Evolutionary conservation across 768 basidiomycete species (phyloP), one percentile per base, ranked within the genome.

Genomic region (Boletus rubropictus): DNA sequence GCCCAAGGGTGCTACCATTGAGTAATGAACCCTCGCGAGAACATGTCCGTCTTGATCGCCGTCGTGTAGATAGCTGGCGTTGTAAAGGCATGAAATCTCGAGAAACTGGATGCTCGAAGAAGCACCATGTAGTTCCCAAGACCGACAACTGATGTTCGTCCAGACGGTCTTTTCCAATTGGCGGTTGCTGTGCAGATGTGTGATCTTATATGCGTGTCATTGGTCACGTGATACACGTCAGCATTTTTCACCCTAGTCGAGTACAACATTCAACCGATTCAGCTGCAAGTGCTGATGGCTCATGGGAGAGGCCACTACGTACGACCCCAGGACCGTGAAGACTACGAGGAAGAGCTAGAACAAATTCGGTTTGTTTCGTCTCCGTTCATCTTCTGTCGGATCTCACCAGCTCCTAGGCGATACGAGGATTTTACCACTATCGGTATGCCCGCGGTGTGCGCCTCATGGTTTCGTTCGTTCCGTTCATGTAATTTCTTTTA

Each of bases 351-450:
- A 53, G 84, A 84, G 58, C 72, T 83, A 43, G 83, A 82, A 59
- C 72, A 78, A 55, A 83, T 84, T 47, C 73, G 80, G 84, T 84
- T 51, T 44, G 70, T 51, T 10, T 25, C 24, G 7, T 43, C 35
- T 35, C 36, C 25, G 18, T 31, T 46, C n/a, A 25, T 32, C 37
- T 22, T 29, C 36, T 7, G 15, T 32, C 17, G 22, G 36, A 48
- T 44, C 55, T 67, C 20, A 62, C 32, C 46, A 37, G 38, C 29
- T 52, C 43, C 33, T 54, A 93, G 92, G 54, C 89, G 88, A 50
- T 95, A 94, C 72, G 88, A 94, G 66, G 92, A 96, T 70, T 96
- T 96, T 63, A 85, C 84, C 36, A 95, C 93, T 6, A 93, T 96
- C 69, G 92, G 92, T 90, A 61, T 56, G 74, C 66, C 41, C 22